A percentile compares a stretch with the other conserved stretches of the same genome.
phyloP scores from a whole-genome alignment of 2,329 filamentous ascomycete species.

The Aspergillus sp. region DNA sequence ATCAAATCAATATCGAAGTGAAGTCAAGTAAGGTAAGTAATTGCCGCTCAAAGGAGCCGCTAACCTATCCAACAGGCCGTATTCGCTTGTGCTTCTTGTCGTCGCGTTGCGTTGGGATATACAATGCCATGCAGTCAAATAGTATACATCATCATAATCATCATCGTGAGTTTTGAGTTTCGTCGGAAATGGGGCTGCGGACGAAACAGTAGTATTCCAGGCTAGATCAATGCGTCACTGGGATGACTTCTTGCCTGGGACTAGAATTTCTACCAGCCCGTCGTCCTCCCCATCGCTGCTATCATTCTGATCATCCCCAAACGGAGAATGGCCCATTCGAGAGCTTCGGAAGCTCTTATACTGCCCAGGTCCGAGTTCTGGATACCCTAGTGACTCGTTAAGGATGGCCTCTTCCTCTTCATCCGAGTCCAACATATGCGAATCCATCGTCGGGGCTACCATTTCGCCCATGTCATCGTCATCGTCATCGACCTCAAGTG shows the following conservation, averaged over 20 bases:
- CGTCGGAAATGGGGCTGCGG: neutral
- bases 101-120: constrained; percentile 14
- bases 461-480: constrained; percentile 51
- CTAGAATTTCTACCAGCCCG: constrained; percentile 46
- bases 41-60: neutral
- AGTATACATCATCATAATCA: constrained; percentile 17
- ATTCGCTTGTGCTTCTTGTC: constrained; percentile 10
- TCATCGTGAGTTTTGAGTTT: constrained; percentile 11
- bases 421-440: constrained; percentile 51
- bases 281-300: constrained; percentile 45
- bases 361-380: constrained; percentile 54
- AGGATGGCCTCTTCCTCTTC: constrained; percentile 55
- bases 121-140: constrained; percentile 16
- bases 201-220: constrained; percentile 4
- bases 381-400: constrained; percentile 68
- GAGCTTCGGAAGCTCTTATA: constrained; percentile 45
- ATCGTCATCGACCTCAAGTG: constrained; percentile 60
- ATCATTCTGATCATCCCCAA: constrained; percentile 44
- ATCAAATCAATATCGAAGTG: constrained; percentile 5
- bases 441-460: constrained; percentile 43
- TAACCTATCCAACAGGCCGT: constrained; percentile 13
- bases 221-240: constrained; percentile 7
- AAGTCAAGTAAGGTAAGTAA: neutral
- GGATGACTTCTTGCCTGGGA: constrained; percentile 39
- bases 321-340: constrained; percentile 31